A percentile compares a stretch with the other conserved stretches of the same genome.
These are phyloP conservation scores for Pseudogymnoascus sp. DNA, from an alignment of 2,329 filamentous ascomycete species.

Conservation along the genomic window DNA sequence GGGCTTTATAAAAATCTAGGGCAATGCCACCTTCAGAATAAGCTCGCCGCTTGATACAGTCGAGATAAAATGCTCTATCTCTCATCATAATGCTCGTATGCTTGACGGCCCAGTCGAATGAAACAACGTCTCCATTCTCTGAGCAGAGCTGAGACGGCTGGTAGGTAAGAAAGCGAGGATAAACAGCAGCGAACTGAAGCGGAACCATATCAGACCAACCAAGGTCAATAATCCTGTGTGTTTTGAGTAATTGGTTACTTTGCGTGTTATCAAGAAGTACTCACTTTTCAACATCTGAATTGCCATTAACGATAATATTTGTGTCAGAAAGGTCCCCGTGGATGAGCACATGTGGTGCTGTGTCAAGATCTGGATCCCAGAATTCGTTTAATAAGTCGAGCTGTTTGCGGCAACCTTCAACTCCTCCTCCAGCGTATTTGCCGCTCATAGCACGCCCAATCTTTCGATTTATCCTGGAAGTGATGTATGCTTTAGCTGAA, in stretches of 20 bases:
- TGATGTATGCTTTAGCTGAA: neutral
- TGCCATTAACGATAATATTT: neutral
- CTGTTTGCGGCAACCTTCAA: neutral
- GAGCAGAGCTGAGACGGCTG: neutral
- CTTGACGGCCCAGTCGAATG: neutral
- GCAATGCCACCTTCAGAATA: neutral
- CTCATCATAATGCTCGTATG: neutral
- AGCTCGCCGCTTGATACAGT: neutral
- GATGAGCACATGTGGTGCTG: neutral
- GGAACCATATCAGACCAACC: neutral
- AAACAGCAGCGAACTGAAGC: neutral
- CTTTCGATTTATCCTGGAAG: neutral
- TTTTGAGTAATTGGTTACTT: neutral
- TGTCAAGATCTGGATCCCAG: neutral
- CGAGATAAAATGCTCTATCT: neutral
- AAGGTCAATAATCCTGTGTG: neutral
- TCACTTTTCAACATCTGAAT: neutral
- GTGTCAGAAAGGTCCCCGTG: neutral
- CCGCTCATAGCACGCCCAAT: neutral
- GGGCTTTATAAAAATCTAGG: neutral
- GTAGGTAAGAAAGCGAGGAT: neutral
- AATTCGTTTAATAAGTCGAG: neutral
- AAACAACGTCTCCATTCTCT: neutral
- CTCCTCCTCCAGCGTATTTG: neutral
- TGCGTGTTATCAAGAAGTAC: neutral